Evolutionary conservation across 2,329 filamentous ascomycete species (phyloP), one percentile per base, ranked within the genome.

Genomic region (Ascochyta pisi): DNA sequence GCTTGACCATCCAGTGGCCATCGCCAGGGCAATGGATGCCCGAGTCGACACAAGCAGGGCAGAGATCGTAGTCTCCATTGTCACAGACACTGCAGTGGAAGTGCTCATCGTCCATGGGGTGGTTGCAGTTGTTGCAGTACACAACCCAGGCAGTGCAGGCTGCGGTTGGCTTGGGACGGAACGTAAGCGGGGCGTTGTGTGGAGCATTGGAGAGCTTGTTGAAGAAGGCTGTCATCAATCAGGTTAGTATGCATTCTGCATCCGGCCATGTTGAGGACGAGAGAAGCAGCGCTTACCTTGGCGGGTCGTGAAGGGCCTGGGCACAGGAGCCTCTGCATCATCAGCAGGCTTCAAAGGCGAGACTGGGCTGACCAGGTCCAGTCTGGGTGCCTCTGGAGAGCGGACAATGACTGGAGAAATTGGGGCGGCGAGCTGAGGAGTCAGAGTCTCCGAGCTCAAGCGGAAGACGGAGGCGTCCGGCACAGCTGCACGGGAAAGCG

Each of bases 41-140:
- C 38, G 82, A 79, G 45, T 87, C 84, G 43, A 97, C 86, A 69
- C 95, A 99, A 6, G 81, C 76, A 62, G 87, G 84, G 82, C 96
- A 99, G 27, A 99, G 85, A 71, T 99, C 95, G 69, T 93, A 99
- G 75, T 99, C 95, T 37, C 94, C 95, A 54, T 89, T 86, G 62
- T 98, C 92, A 73, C 95, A 99, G 54, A 90, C 91, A 63, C 90
- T 90, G 82, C 96, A 99, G 79, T 99, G 95, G 77, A 91, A 99
- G 77, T 99, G 94, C 47, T 87, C 85, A 66, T 92, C 87, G 26
- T 89, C 85, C 68, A 97, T 92, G 38, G 87, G 85, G 58, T 81
- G 82, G 64, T 92, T 89, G 77, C 95, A 99, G 73, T 86, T 84
- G 79, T 99, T 98, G 85, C 95, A 99, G 81, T 91, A 96, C 40